Evolutionary conservation across 1,139 yeast species (phyloP).

Genomic region (Candida sp.): DNA sequence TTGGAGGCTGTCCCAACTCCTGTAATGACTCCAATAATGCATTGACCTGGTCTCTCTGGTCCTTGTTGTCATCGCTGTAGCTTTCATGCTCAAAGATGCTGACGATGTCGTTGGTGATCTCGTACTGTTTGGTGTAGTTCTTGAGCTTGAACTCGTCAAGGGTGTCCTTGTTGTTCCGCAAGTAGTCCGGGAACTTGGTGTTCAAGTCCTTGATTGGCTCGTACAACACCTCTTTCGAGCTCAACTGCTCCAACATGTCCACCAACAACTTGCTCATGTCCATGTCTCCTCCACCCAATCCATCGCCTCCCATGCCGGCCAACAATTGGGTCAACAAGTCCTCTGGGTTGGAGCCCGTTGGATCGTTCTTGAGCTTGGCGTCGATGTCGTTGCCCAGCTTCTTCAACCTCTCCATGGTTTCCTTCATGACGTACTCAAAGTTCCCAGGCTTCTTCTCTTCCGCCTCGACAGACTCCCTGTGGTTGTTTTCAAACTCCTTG

Average conservation of each 20-base stretch:
- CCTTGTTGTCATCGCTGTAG: conserved; percentile 55
- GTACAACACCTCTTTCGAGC: conserved; percentile 85
- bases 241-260: conserved; percentile 82
- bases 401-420: conserved; percentile 79
- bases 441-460: conserved; percentile 40
- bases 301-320: conserved; percentile 47
- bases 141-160: conserved; percentile 51
- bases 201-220: conserved; percentile 89
- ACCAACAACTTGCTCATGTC: conserved; percentile 68
- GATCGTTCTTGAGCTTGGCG: conserved; percentile 59
- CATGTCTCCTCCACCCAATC: conserved; percentile 48
- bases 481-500: conserved; percentile 47
- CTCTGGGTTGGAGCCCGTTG: conserved; percentile 52
- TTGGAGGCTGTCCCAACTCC: conserved; percentile 89
- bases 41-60: conserved; percentile 58
- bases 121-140: conserved; percentile 59
- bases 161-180: conserved; percentile 50
- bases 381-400: conserved; percentile 72
- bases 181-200: conserved; percentile 67
- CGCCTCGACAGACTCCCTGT: conserved; percentile 38
- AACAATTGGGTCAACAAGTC: conserved; percentile 61
- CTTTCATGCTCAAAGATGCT: conserved; percentile 58
- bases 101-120: conserved; percentile 55
- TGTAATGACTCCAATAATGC: conserved; percentile 69
- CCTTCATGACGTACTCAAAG: conserved; percentile 79